Evolutionary conservation across 1,139 yeast genomes (phyloP).

Genomic region (Protomyces pachydermus): DNA sequence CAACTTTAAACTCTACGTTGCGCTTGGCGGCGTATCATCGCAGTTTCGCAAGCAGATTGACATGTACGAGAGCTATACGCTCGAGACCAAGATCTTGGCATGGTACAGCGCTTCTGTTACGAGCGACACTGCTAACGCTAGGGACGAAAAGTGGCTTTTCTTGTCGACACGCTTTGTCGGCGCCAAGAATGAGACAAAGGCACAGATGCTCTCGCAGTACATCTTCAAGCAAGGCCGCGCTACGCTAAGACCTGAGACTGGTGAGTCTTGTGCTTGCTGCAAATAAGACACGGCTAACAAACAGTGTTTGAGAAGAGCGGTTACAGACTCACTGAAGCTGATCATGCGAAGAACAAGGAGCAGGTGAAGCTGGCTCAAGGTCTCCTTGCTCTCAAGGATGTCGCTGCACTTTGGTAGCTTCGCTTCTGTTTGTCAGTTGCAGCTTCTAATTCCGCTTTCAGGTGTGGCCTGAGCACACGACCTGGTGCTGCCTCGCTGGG

Average conservation of each 20-base stretch:
- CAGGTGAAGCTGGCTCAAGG: not conserved
- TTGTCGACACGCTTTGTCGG: conserved; percentile 59
- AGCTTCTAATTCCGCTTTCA: too few species aligned
- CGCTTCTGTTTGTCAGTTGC: too few species aligned
- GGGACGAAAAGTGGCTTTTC: conserved; percentile 86
- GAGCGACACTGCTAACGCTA: not conserved
- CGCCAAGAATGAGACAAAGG: conserved; percentile 47
- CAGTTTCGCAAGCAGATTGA: conserved; percentile 67
- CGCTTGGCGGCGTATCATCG: conserved; percentile 69
- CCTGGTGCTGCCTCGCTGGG: too few species aligned
- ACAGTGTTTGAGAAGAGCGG: conserved; percentile 15
- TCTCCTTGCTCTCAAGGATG: conserved; percentile 5
- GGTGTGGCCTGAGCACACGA: too few species aligned
- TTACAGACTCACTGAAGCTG: conserved; percentile 6
- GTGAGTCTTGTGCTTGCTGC: not conserved
- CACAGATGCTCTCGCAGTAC: conserved; percentile 68
- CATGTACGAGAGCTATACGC: conserved; percentile 56
- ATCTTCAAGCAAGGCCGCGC: conserved; percentile 69
- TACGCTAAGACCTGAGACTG: conserved; percentile 43
- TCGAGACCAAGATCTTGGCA: conserved; percentile 52
- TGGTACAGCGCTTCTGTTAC: not conserved
- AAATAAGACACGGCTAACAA: not conserved
- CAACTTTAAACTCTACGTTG: conserved; percentile 54
- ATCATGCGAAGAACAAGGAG: not conserved
- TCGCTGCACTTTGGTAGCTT: not conserved